Evolutionary conservation across 2,329 filamentous ascomycete genomes (phyloP).

Genomic region (Stemphylium beticola): DNA sequence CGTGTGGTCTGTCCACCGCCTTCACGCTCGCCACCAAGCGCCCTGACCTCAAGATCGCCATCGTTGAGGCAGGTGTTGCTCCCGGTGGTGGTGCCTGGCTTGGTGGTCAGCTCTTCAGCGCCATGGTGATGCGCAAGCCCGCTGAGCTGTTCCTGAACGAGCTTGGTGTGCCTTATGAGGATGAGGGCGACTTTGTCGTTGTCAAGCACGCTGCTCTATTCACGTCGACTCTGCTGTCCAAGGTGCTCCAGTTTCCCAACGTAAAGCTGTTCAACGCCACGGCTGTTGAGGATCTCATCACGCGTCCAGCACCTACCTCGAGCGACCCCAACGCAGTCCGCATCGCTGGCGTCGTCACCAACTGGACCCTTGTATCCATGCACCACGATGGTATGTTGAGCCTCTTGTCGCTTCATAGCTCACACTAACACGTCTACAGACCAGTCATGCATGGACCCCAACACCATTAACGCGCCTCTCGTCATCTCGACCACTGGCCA

Average conservation of each 20-base stretch:
- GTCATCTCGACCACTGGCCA: slow-evolving; percentile 91
- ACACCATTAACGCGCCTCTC: slow-evolving; percentile 92
- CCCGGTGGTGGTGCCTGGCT: slow-evolving; percentile 89
- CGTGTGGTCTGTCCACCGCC: slow-evolving; percentile 82
- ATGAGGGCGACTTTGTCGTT: slow-evolving; percentile 86
- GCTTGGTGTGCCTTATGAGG: slow-evolving; percentile 82
- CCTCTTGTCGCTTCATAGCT: neutral
- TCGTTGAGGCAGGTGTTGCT: slow-evolving; percentile 85
- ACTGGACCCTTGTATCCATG: slow-evolving; percentile 91
- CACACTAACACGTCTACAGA: slow-evolving; percentile 61
- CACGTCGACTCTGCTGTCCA: slow-evolving; percentile 83
- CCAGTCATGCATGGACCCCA: slow-evolving; percentile 95
- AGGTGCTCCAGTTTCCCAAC: slow-evolving; percentile 84
- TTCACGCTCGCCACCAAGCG: slow-evolving; percentile 84
- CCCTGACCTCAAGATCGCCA: slow-evolving; percentile 88
- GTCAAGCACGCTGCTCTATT: slow-evolving; percentile 95
- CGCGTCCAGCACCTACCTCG: slow-evolving; percentile 61
- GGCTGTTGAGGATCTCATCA: slow-evolving; percentile 90
- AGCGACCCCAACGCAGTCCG: slow-evolving; percentile 63
- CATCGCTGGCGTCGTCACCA: slow-evolving; percentile 89
- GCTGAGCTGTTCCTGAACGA: slow-evolving; percentile 84
- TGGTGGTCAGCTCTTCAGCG: slow-evolving; percentile 90
- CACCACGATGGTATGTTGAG: slow-evolving; percentile 32
- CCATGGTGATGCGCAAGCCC: slow-evolving; percentile 94
- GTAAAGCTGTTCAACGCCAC: slow-evolving; percentile 97